A percentile compares a stretch with the other conserved stretches of the same genome.
phyloP scores from a whole-genome alignment of 2,329 filamentous ascomycete species.

The Hymenoscyphus occultus region DNA sequence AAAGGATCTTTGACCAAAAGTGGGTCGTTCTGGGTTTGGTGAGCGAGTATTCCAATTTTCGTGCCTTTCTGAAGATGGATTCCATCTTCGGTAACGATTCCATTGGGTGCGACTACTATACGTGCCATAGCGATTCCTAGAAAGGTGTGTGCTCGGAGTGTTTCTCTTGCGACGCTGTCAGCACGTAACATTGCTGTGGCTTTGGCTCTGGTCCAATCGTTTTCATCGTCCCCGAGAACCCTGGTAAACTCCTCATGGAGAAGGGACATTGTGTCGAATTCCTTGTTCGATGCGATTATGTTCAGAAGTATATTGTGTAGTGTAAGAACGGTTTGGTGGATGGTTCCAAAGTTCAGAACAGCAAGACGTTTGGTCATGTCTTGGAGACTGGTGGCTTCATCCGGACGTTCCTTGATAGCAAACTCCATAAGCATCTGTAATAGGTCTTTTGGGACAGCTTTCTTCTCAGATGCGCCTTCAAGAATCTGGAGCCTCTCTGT shows the following conservation, averaged over 20 bases:
- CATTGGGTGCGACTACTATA: background rate
- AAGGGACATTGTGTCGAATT: background rate
- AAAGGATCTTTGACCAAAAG: background rate
- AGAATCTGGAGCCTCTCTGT: background rate
- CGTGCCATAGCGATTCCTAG: background rate
- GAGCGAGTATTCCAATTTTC: background rate
- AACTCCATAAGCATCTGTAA: background rate
- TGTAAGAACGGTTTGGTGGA: background rate
- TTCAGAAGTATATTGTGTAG: background rate
- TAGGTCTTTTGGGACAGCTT: background rate
- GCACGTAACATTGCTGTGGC: background rate
- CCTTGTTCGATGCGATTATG: background rate
- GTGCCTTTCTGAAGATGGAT: background rate
- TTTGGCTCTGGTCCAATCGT: background rate
- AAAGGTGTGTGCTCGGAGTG: background rate
- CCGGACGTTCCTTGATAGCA: background rate
- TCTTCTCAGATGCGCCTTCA: background rate
- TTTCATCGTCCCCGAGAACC: background rate
- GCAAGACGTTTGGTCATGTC: background rate
- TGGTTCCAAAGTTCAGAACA: background rate
- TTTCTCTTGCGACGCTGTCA: background rate
- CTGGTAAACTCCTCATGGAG: background rate
- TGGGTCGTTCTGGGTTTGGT: background rate
- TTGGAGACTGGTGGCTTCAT: background rate
- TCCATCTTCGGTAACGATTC: background rate